Evolutionary conservation across 1,284 basidiomycete species (phyloP).

Genomic region (Fomitopsis schrenkii): DNA sequence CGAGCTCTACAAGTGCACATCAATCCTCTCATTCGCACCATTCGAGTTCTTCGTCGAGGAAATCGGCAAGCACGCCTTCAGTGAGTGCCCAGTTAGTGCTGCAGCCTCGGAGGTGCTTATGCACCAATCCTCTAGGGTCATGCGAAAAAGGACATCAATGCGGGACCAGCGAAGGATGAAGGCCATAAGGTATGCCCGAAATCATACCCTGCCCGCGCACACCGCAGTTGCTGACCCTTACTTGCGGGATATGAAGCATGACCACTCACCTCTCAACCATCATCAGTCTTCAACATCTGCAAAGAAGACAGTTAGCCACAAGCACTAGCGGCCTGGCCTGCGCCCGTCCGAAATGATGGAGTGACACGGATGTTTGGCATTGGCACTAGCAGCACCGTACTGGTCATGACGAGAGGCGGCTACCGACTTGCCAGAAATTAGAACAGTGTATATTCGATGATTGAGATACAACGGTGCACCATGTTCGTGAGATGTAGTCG

Average conservation of each 20-base stretch:
- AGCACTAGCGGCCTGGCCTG: not conserved
- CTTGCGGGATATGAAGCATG: not conserved
- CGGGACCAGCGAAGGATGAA: not conserved
- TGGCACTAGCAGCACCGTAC: too few relatives aligned
- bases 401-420: too few relatives aligned
- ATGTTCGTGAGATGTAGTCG: too few relatives aligned
- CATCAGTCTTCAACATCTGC: not conserved
- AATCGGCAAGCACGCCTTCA: not conserved
- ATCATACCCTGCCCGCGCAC: not conserved
- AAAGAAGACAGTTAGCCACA: not conserved
- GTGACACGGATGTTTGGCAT: not conserved
- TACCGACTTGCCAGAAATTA: too few relatives aligned
- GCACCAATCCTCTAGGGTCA: not conserved
- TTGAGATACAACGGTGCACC: too few relatives aligned
- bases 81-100: not conserved
- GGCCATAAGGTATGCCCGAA: not conserved
- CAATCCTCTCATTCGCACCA: not conserved
- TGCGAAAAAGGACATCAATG: not conserved
- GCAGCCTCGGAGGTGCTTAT: not conserved
- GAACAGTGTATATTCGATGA: too few relatives aligned
- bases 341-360: not conserved
- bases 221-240: not conserved
- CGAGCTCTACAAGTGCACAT: not conserved
- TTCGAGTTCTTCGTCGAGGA: not conserved
- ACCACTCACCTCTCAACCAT: not conserved